Conservation (phyloP, 2,329 filamentous ascomycete species). For the Periconia macrospinosa region DNA sequence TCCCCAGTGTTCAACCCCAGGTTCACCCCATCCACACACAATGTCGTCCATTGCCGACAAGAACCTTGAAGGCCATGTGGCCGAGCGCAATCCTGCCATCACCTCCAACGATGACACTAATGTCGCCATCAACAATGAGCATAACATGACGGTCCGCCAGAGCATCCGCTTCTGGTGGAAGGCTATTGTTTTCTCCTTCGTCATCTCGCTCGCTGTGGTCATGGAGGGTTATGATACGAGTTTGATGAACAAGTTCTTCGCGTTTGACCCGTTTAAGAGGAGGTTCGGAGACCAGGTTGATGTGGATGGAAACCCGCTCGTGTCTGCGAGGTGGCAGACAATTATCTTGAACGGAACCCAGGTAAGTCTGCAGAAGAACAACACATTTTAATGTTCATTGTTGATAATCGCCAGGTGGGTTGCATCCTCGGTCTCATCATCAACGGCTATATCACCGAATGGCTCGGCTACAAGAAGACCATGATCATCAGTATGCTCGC, state of each 20-base stretch:
- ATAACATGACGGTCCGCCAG: conserved; percentile 61
- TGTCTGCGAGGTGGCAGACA: conserved; percentile 48
- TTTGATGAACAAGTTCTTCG: conserved; percentile 76
- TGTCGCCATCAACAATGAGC: conserved; percentile 44
- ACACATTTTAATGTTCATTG: neutral
- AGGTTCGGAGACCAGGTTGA: conserved; percentile 41
- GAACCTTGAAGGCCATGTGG: neutral
- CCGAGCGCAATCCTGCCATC: neutral
- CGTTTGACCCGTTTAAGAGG: conserved; percentile 44
- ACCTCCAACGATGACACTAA: conserved; percentile 16
- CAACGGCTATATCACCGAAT: conserved; percentile 47
- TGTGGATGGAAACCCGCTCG: conserved; percentile 37
- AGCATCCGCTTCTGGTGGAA: conserved; percentile 61
- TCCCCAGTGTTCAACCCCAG: neutral
- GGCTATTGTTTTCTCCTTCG: conserved; percentile 76
- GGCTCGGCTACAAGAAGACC: conserved; percentile 41
- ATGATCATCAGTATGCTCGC: conserved; percentile 27
- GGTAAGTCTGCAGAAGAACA: neutral
- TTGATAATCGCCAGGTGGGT: conserved; percentile 36
- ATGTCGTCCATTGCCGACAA: neutral
- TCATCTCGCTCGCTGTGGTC: conserved; percentile 82
- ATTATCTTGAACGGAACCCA: conserved; percentile 44
- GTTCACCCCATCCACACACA: neutral
- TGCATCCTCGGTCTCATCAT: conserved; percentile 47
- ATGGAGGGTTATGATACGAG: conserved; percentile 88